Conservation (phyloP, 768 basidiomycete species). For the Rubroboletus pulcherrimus region DNA sequence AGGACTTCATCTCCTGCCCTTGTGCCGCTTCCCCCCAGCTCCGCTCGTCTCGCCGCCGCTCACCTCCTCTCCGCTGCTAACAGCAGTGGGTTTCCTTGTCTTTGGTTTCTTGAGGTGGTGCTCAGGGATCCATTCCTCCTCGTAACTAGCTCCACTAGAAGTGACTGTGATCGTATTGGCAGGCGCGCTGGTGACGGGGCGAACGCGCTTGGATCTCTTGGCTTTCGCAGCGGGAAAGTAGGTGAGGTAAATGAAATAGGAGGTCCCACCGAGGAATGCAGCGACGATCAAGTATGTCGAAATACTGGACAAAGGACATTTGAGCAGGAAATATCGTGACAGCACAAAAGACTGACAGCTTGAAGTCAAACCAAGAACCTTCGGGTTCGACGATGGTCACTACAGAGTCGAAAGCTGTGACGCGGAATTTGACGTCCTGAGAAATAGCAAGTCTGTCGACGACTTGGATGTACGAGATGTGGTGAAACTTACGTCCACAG, state of each 20-base stretch:
- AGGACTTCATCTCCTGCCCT: conserved; percentile 46
- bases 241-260: conserved; percentile 62
- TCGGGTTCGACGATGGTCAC: conserved; percentile 80
- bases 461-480: neutral
- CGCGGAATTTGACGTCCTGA: conserved; percentile 57
- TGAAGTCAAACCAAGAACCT: conserved; percentile 71
- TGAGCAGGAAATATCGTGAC: neutral
- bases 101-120: conserved; percentile 75
- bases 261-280: conserved; percentile 57
- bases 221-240: conserved; percentile 61
- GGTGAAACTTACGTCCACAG: conserved; percentile 47
- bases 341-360: conserved; percentile 54
- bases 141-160: conserved; percentile 61
- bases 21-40: conserved; percentile 46
- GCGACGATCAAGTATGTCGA: conserved; percentile 70
- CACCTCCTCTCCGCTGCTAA: conserved; percentile 60
- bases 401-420: conserved; percentile 69
- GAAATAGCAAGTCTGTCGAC: neutral
- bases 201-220: conserved; percentile 46
- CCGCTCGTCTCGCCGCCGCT: conserved; percentile 66
- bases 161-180: conserved; percentile 59
- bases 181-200: conserved; percentile 48
- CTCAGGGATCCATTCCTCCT: conserved; percentile 92
- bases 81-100: conserved; percentile 43
- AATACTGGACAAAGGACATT: conserved; percentile 34